Evolutionary conservation across 1,139 yeast genomes (phyloP), one percentile per base, ranked within the genome.

Genomic region (Starmera stellimalicola): DNA sequence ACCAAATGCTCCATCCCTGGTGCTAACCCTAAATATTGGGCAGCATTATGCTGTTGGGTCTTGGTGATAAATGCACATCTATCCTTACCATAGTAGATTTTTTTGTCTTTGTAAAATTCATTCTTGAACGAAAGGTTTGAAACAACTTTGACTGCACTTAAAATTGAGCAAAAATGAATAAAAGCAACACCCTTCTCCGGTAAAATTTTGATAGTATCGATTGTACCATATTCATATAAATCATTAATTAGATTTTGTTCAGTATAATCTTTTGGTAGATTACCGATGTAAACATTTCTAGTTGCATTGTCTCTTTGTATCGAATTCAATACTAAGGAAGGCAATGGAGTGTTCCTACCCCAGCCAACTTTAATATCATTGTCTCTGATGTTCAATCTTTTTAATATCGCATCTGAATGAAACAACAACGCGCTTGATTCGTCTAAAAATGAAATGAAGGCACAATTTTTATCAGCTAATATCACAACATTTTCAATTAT

Each of bases 21-120:
- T 27, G 88, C 87, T 45, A 87, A 69, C 2, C 96, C 96, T 40
- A 88, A 64, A 55, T 85, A 88, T 58, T 88, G 95, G 7, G 96
- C 95, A 16, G 97, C 97, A 56, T 88, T 87, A 54, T 88, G 96
- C 58, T 87, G 95, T 59, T 91, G 96, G 19, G 96, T 83, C 57
- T 84, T 85, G 26, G 96, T 85, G 34, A 88, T 83, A 51, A 69
- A 70, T 4, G 75, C 73, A 50, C 95, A 84, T 55, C 95, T 70
- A 57, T 88, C 96, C 57, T 82, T 82, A 39, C 96, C 95, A 53
- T 83, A 87, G 49, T 73, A 80, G 29, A 84, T 76, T 49, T 80
- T 81, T 41, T 80, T 73, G 36, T 65, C 65, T 19, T 68, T 62
- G 61, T 83, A 78, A 37, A 68, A 70, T 14, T 70, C 63, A 43